Conservation (phyloP, 257 asterid genomes). For the Solanum bukasovii region DNA sequence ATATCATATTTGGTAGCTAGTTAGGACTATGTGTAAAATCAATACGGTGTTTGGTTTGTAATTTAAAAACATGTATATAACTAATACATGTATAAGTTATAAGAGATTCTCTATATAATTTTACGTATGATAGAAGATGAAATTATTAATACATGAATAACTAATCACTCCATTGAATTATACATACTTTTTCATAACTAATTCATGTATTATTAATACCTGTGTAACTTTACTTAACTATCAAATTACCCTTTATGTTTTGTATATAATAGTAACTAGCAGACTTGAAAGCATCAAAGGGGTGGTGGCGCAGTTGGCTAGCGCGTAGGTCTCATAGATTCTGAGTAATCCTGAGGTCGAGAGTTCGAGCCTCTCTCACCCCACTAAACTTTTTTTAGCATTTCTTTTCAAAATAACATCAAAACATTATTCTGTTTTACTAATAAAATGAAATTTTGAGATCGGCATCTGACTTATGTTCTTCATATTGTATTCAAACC, state of each 20-base stretch:
- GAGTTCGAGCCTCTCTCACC: slow-evolving; percentile 94
- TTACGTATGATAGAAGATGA: background rate
- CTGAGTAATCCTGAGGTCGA: slow-evolving; percentile 83
- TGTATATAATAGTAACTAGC: accelerated
- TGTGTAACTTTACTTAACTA: background rate
- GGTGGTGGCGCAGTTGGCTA: slow-evolving; percentile 99
- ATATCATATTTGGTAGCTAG: background rate
- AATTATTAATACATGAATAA: no score
- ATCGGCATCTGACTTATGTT: background rate
- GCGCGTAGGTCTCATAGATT: slow-evolving; percentile 99
- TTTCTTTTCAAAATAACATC: background rate
- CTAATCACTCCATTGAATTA: no score
- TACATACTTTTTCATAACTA: background rate
- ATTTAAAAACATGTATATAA: no score
- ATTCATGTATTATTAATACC: background rate
- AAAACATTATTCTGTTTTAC: background rate
- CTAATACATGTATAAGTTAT: no score
- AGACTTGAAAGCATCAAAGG: background rate
- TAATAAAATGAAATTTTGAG: no score
- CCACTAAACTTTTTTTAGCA: slow-evolving; percentile 1
- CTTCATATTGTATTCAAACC: background rate
- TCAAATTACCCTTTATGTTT: no score
- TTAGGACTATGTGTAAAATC: no score
- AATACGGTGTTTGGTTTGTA: no score
- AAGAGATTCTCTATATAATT: no score